Base-by-base conservation (phyloP, 371 early-diverging fungal species). In the Mucor racemosus region DNA sequence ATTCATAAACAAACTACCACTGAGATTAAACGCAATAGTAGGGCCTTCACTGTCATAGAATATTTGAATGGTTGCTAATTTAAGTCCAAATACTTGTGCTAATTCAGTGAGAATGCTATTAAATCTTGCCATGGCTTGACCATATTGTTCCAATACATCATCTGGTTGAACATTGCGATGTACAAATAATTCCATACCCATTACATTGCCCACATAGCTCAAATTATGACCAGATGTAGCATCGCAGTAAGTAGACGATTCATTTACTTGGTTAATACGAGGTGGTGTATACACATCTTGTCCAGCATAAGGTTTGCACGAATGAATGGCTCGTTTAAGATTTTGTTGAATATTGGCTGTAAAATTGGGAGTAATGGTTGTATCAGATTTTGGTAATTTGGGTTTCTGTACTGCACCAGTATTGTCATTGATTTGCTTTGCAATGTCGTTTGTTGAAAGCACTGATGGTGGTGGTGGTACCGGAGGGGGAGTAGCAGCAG, bases 1-100 rank as follows among this genome's bases (percentile, higher is more conserved):
- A 64, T 97, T 97, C 83, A 97, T 92, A 73, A 95, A 97, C 36
- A 97, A 73, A 33, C 92, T 79, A 4, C 90, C 86, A 34, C 81
- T 88, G 5, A 90, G 80, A 64, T 96, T 94, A 69, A 95, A 95
- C 3, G 96, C 96, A 71, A 95, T 90, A 0, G 92, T 85, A 0
- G 79, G 69, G 0, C 92, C 91, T 21, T 80, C 75, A 0, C 71
- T 71, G 67, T 95, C 96, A 67, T 87, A 92, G 68, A 88, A 96
- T 8, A 97, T 82, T 64, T 95, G 92, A 48, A 95, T 70, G 0
- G 86, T 81, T 7, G 75, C 62, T 0, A 75, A 68, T 6, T 73
- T 70, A 8, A 94, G 68, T n/a, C 75, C 79, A 78, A 95, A 95
- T 15, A 95, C 91, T 7, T 48, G 63, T 0, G 86, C 85, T 1